Conservation (phyloP, 2,329 filamentous ascomycete genomes). For the Zelopaecilomyces penicillatus region DNA sequence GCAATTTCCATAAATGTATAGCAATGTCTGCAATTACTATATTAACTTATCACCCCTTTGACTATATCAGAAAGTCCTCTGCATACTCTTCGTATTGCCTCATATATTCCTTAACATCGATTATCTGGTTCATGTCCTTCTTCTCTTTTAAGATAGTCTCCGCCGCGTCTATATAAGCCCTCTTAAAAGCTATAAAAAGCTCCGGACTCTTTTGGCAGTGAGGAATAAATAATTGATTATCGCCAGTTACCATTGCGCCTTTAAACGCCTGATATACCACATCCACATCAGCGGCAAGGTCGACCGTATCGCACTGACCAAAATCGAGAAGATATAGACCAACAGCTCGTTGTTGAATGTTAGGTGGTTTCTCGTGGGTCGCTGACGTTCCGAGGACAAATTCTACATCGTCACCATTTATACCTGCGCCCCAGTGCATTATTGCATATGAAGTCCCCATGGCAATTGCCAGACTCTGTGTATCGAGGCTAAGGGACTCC, state of each 20-base stretch:
- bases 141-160: conserved; percentile 9
- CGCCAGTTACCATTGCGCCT: conserved; percentile 15
- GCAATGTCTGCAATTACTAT: too few relatives aligned
- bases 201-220: conserved; percentile 9
- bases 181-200: conserved; percentile 11
- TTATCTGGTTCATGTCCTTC: neutral
- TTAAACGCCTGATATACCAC: conserved; percentile 16
- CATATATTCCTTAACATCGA: neutral
- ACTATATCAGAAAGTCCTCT: conserved; percentile 11
- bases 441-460: conserved; percentile 15
- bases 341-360: conserved; percentile 8
- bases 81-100: conserved; percentile 15
- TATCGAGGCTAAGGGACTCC: conserved; percentile 7
- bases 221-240: conserved; percentile 17
- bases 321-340: conserved; percentile 15
- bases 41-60: too few relatives aligned
- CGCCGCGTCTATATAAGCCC: conserved; percentile 12
- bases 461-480: conserved; percentile 5
- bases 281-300: conserved; percentile 6
- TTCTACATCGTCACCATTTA: conserved; percentile 15
- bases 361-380: neutral
- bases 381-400: conserved; percentile 12
- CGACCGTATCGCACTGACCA: conserved; percentile 14
- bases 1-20: too few relatives aligned
- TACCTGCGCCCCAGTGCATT: conserved; percentile 16